Evolutionary conservation across 2,329 filamentous ascomycete species (phyloP), one percentile per base, ranked within the genome.

Genomic region (Corniculantispora saksenae): DNA sequence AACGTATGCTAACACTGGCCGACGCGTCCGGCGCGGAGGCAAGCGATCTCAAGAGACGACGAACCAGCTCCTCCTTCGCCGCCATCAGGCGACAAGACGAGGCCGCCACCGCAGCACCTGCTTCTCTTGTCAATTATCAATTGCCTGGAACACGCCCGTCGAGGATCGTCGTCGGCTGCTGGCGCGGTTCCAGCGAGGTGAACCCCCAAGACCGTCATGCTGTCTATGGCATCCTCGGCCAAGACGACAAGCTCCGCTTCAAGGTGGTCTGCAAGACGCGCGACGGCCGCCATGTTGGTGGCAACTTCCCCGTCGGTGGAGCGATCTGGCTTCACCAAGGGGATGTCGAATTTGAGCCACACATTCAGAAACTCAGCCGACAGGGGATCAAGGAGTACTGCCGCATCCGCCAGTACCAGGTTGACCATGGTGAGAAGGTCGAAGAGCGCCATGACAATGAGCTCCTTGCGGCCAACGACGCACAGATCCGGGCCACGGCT

Each of bases 171-270:
- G 73, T 90, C 2, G 87, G 87, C 0, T 83, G 82, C 70, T 90
- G 87, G 87, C 80, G 78, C 61, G 80, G 82, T 15, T 89, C 86
- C 0, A 82, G 78, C 38, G 82, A 84, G 58, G 48, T 72, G 0
- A 74, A 81, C 2, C 72, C 77, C 2, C 75, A 76, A 15, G 81
- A 89, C 70, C 85, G 86, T 61, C 87, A 89, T 69, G 87, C 86
- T 0, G 85, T 89, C 0, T 86, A 85, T 62, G 87, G 87, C 3
- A 87, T 89, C 13, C 74, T 89, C 0, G 86, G 86, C 1, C 82
- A 82, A 21, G 88, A 88, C 63, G 86, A 89, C 68, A 88, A 87
- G 82, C 89, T 90, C 71, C 79, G 87, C 0, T 85, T 89, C 62
- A 89, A 89, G 72, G 79, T 89, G 0, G 82, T 86, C 1, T 79